phyloP scores from a whole-genome alignment of 768 basidiomycete species.

The Ramaria rubella region DNA sequence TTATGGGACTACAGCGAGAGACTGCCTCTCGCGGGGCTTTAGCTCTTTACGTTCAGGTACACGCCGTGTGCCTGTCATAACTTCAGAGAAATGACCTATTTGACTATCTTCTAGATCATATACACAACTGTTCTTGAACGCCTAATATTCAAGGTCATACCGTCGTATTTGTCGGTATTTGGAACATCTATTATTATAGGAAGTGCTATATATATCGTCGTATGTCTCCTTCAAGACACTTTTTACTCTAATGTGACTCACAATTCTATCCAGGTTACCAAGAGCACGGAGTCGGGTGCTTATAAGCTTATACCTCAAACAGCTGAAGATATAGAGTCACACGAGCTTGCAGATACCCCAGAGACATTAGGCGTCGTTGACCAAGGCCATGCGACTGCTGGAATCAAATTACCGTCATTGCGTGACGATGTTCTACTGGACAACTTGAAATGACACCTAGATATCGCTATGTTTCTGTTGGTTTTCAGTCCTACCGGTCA shows the following conservation, averaged over 20 bases:
- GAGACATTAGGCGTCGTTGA: background rate
- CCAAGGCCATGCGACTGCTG: too few species aligned
- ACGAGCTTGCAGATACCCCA: background rate
- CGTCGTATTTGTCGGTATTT: conserved; percentile 50
- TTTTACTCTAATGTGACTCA: background rate
- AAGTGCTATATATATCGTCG: conserved; percentile 60
- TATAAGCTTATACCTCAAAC: conserved; percentile 1
- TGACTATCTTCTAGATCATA: conserved; percentile 41
- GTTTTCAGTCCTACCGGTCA: too few species aligned
- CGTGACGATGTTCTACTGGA: too few species aligned
- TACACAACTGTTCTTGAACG: conserved; percentile 62
- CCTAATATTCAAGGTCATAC: conserved; percentile 54
- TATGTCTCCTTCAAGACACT: conserved; percentile 20
- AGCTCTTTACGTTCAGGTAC: conserved; percentile 51
- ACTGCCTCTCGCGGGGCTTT: conserved; percentile 58
- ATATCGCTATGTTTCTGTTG: too few species aligned
- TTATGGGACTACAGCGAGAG: conserved; percentile 57
- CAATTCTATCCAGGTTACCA: background rate
- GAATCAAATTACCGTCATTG: too few species aligned
- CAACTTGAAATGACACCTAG: too few species aligned
- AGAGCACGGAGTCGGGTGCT: background rate
- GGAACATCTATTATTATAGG: conserved; percentile 61
- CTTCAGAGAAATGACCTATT: background rate
- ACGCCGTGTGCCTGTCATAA: conserved; percentile 21
- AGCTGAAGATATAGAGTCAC: background rate